These are phyloP conservation scores for Litsea cubeba DNA, from an alignment of 164 flowering plant genomes.

Conservation along the genomic window DNA sequence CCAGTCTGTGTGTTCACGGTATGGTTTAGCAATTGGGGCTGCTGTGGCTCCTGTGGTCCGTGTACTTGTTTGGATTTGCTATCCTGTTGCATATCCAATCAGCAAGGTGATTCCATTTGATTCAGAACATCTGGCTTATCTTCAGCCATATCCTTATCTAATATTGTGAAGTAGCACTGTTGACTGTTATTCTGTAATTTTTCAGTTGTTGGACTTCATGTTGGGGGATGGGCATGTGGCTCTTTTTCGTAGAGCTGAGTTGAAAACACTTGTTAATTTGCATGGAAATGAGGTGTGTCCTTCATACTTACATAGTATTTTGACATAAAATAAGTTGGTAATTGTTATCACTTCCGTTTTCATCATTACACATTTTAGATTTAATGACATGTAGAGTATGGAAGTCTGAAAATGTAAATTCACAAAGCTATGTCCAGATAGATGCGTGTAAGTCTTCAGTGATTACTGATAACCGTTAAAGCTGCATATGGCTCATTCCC, in stretches of 20 bases:
- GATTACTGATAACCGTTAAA: too few relatives aligned
- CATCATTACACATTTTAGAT: too few relatives aligned
- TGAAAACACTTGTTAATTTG: conserved; percentile 87
- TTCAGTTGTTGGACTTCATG: conserved; percentile 71
- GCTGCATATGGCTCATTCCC: not conserved
- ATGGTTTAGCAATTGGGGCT: conserved; percentile 94
- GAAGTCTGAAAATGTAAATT: too few relatives aligned
- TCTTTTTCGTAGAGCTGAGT: conserved; percentile 95
- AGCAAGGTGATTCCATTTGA: conserved; percentile 66
- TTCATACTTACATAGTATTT: not conserved
- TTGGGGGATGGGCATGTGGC: conserved; percentile 77
- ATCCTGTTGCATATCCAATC: conserved; percentile 92
- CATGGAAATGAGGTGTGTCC: conserved; percentile 89
- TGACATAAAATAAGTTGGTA: not conserved
- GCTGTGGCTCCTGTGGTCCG: conserved; percentile 83
- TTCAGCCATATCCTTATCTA: not conserved
- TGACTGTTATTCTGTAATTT: conserved; percentile 8
- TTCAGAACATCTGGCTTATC: not conserved
- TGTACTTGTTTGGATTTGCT: conserved; percentile 95
- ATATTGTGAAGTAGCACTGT: not conserved
- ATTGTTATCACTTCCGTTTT: too few relatives aligned
- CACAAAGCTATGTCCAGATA: too few relatives aligned
- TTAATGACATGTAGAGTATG: too few relatives aligned
- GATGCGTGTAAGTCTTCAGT: too few relatives aligned
- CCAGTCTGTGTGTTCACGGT: conserved; percentile 90